Evolutionary conservation across 2,329 filamentous ascomycete genomes (phyloP).

Genomic region (Penicillium sp.): DNA sequence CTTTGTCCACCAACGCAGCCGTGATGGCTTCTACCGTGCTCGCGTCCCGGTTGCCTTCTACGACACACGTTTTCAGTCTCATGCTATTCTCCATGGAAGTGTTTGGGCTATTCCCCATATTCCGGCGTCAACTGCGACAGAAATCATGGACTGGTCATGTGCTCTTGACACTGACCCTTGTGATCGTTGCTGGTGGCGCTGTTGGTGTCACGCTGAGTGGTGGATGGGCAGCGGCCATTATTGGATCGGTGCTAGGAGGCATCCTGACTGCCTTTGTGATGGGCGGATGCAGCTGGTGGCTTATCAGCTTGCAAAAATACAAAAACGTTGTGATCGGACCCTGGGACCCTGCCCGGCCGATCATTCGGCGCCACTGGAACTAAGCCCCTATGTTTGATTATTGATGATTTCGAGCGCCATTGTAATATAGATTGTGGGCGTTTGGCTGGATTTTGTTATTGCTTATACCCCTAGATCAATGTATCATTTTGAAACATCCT

Average conservation of each 20-base stretch:
- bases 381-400: constrained; percentile 17
- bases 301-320: constrained; percentile 95
- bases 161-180: constrained; percentile 69
- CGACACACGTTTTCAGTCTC: constrained; percentile 89
- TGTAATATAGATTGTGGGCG: constrained; percentile 19
- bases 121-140: constrained; percentile 81
- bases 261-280: constrained; percentile 74
- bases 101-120: constrained; percentile 96
- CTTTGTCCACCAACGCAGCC: constrained; percentile 89
- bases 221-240: constrained; percentile 57
- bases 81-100: constrained; percentile 97
- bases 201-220: constrained; percentile 63
- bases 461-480: constrained; percentile 26
- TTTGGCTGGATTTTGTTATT: constrained; percentile 8
- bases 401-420: background rate
- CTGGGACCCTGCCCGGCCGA: constrained; percentile 90
- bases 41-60: constrained; percentile 82
- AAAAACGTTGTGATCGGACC: constrained; percentile 98
- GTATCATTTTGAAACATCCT: background rate
- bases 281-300: constrained; percentile 95
- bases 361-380: constrained; percentile 47
- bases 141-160: constrained; percentile 81
- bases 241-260: constrained; percentile 75
- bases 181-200: constrained; percentile 76
- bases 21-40: constrained; percentile 95